These are phyloP conservation scores for Stephania yunnanensis DNA, from an alignment of 164 flowering plant genomes.

Conservation along the genomic window DNA sequence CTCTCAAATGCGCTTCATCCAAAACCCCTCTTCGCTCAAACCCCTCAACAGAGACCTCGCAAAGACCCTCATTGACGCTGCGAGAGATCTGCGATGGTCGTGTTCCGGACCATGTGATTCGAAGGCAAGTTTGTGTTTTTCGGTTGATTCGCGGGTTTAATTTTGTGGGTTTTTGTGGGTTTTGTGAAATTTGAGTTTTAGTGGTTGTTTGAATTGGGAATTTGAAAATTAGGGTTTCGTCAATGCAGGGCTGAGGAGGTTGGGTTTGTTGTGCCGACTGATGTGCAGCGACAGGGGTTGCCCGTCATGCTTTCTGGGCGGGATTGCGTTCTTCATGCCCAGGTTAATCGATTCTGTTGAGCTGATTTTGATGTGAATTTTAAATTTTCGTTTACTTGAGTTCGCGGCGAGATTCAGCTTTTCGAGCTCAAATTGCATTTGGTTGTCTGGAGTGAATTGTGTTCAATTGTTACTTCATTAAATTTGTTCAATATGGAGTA, in stretches of 20 bases:
- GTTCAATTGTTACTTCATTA: not conserved
- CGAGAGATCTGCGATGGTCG: slow-evolving; percentile 58
- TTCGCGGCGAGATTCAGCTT: no score
- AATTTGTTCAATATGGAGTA: no score
- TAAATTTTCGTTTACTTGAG: no score
- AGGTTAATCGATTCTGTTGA: slow-evolving; percentile 38
- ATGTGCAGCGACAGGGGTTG: slow-evolving; percentile 67
- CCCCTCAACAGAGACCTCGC: slow-evolving; percentile 3
- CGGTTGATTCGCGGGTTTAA: not conserved
- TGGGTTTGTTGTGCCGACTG: slow-evolving; percentile 70
- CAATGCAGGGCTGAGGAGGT: slow-evolving; percentile 66
- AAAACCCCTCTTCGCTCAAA: slow-evolving; percentile 4
- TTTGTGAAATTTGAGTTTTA: not conserved
- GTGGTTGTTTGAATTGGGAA: no score
- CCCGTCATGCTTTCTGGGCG: slow-evolving; percentile 69
- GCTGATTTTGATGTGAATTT: not conserved
- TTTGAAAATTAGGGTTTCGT: not conserved
- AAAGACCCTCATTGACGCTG: slow-evolving; percentile 24
- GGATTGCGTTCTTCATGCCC: slow-evolving; percentile 93
- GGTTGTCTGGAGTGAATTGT: no score
- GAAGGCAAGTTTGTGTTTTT: slow-evolving; percentile 31
- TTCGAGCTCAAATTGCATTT: no score
- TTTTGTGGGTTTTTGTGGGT: not conserved
- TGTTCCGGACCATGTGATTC: slow-evolving; percentile 64
- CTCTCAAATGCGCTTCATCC: slow-evolving; percentile 2